Base-by-base conservation (phyloP, 495 filamentous ascomycete genomes). In the Penicillium turbatum region DNA sequence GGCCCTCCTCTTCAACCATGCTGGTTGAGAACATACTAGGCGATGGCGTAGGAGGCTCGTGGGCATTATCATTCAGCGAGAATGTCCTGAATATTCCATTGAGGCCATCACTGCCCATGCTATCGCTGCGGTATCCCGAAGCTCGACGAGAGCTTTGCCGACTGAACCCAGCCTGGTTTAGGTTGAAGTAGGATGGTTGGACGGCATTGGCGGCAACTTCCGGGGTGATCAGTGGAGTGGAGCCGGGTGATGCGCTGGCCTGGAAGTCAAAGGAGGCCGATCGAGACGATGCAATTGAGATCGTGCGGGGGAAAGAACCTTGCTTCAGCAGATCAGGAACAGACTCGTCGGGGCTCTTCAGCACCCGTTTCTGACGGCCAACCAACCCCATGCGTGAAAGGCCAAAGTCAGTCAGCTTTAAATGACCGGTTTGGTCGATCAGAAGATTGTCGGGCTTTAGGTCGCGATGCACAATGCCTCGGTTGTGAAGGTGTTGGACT, bases 371-470 rank as follows among this genome's bases (percentile, higher is more conserved):
- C 66, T 97, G 93, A 54, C 93, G 88, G 43, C 93, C 93, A 50
- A 98, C 86, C 36, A 98, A 76, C 61, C 95, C 93, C 95, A 98
- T 98, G 27, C 93, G 86, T 15, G 93, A 98, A 26, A 98, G 75
- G 39, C 93, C 93, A 72, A 98, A 98, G 72, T 98, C 93, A 5
- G 93, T 98, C 61, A 98, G 73, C 73, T 98, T 98, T 52, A 98
- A 73, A 72, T 98, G 93, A 7, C 93, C 93, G 59, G 89, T 96
- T 62, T 93, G 91, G 65, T 98, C 93, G 60, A 98, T 98, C 49
- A 98, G 79, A 31, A 98, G 80, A 68, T 98, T 98, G 64, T 98
- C 93, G 7, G 93, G 93, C 70, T 98, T 98, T 56, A 98, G 73
- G 67, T 98, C 93, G 48, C 93, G 87, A 72, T 98, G 93, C 30